Evolutionary conservation across 2,329 filamentous ascomycete species (phyloP).

Genomic region (Clonostachys rosea): DNA sequence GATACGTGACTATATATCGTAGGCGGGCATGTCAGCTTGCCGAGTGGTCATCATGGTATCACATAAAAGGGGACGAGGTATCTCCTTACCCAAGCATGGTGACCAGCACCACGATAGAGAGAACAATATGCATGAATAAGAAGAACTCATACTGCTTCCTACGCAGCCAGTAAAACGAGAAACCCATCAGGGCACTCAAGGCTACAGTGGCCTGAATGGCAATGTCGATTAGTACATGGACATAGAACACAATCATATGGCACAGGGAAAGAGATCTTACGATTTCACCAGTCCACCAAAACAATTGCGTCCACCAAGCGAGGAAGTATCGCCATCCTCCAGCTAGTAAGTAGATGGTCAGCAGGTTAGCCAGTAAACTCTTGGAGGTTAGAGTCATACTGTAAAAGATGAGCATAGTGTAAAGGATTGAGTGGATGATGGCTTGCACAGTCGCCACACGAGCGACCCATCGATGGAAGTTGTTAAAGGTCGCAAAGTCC

Average conservation of each 20-base stretch:
- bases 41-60: conserved; percentile 3
- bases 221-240: not conserved
- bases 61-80: not conserved
- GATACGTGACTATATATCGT: conserved; percentile 34
- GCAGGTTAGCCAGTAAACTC: not conserved
- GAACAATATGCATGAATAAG: conserved; percentile 41
- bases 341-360: conserved; percentile 13
- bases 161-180: conserved; percentile 47
- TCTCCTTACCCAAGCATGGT: conserved; percentile 43
- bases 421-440: conserved; percentile 57
- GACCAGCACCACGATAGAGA: conserved; percentile 43
- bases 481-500: conserved; percentile 62
- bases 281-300: conserved; percentile 44
- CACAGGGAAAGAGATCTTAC: conserved; percentile 17
- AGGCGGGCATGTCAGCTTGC: too few species aligned
- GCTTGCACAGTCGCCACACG: conserved; percentile 58
- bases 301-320: conserved; percentile 33
- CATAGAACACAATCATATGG: not conserved
- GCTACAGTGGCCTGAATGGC: conserved; percentile 27
- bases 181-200: conserved; percentile 37
- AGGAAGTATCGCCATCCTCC: conserved; percentile 28
- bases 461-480: conserved; percentile 64
- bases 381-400: conserved; percentile 14
- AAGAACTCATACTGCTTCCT: conserved; percentile 48
- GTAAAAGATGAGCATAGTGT: conserved; percentile 38